Evolutionary conservation across 768 basidiomycete genomes (phyloP).

Genomic region (Cubamyces lactineus): DNA sequence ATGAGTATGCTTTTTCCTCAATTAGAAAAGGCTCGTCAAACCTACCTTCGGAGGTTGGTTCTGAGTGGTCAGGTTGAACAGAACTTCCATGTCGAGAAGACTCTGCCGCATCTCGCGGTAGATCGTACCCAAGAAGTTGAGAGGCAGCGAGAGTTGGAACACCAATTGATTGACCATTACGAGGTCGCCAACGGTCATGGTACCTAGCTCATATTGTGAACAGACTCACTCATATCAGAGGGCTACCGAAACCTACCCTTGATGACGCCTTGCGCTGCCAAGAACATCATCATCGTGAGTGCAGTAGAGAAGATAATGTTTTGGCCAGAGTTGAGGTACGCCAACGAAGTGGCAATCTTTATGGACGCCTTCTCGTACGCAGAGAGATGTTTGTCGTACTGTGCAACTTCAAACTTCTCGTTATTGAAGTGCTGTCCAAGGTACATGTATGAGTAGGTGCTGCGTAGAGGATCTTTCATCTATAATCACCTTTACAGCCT

Average conservation of each 20-base stretch:
- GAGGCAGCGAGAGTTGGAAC: slow-evolving; percentile 93
- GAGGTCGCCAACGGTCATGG: slow-evolving; percentile 97
- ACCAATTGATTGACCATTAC: slow-evolving; percentile 99
- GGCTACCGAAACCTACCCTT: slow-evolving; percentile 57
- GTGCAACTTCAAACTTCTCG: slow-evolving; percentile 85
- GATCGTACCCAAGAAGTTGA: slow-evolving; percentile 96
- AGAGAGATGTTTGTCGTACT: slow-evolving; percentile 88
- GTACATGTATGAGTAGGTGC: not conserved
- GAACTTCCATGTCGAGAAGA: slow-evolving; percentile 93
- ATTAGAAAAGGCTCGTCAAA: not conserved
- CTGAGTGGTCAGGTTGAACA: slow-evolving; percentile 88
- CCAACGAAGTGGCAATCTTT: slow-evolving; percentile 93
- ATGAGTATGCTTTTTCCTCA: not conserved
- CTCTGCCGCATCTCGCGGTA: slow-evolving; percentile 97
- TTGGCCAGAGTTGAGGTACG: slow-evolving; percentile 94
- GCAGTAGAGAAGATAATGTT: slow-evolving; percentile 96
- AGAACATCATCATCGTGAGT: slow-evolving; percentile 92
- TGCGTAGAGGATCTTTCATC: not conserved
- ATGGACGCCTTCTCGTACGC: slow-evolving; percentile 90
- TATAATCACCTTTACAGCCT: slow-evolving; percentile 87
- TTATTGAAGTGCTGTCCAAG: slow-evolving; percentile 89
- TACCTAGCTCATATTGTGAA: slow-evolving; percentile 53
- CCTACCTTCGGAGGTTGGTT: slow-evolving; percentile 70
- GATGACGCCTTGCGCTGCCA: slow-evolving; percentile 93
- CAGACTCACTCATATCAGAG: not conserved